Percentiles rank a stretch among this genome's conserved stretches.
These are phyloP conservation scores for Elsinoe arachidis DNA, from an alignment of 2,329 filamentous ascomycete genomes.

Conservation along the genomic window DNA sequence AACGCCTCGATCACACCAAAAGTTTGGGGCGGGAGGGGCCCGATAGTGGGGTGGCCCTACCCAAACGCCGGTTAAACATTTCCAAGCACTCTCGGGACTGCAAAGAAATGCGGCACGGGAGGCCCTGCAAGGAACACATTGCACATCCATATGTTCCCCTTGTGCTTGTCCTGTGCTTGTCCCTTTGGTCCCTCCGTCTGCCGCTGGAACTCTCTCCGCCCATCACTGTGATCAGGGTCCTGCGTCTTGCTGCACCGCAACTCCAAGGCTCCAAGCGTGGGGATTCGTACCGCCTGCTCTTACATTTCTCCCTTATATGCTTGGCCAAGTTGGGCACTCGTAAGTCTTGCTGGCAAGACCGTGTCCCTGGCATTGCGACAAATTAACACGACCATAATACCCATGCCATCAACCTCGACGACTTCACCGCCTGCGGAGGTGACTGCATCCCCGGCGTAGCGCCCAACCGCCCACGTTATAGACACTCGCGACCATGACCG, in stretches of 20 bases:
- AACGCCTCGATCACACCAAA: not conserved
- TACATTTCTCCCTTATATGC: conserved; percentile 1
- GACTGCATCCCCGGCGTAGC: not conserved
- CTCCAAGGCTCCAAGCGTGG: conserved; percentile 3
- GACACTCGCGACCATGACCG: conserved; percentile 8
- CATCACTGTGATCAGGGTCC: conserved; percentile 1
- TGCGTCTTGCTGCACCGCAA: not conserved
- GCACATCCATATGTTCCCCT: no score
- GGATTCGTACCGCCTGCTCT: not conserved
- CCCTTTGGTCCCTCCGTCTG: not conserved
- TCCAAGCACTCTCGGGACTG: not conserved
- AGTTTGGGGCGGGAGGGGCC: not conserved
- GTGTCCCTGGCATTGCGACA: not conserved
- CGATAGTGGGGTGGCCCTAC: conserved; percentile 1
- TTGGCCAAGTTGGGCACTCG: not conserved
- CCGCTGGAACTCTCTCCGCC: not conserved
- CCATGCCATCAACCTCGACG: not conserved
- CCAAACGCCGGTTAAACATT: conserved; percentile 3
- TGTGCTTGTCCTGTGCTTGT: no score
- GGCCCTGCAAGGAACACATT: not conserved
- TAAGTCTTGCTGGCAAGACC: conserved; percentile 1
- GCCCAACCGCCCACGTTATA: not conserved
- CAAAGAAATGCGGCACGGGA: not conserved
- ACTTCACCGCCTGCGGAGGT: conserved; percentile 3
- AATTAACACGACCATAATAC: not conserved